A percentile compares a stretch with the other conserved stretches of the same genome.
Conservation (phyloP, 768 basidiomycete genomes). For the Naematelia aurantialba region DNA sequence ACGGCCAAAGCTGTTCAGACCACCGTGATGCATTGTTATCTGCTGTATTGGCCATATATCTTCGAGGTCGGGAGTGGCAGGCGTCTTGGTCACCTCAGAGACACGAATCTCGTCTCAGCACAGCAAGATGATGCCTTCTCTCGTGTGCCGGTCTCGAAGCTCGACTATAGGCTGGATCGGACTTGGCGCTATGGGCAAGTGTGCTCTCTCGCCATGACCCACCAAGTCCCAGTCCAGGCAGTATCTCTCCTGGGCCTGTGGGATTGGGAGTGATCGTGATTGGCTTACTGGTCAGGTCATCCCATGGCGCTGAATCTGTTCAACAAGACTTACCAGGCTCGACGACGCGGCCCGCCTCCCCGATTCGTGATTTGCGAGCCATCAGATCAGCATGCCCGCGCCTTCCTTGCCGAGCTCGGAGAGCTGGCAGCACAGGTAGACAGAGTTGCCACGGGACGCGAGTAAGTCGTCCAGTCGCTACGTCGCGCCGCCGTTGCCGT, state of each 20-base stretch:
- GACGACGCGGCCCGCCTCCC: constrained; percentile 1
- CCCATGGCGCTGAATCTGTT: constrained; percentile 47
- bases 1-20: no score
- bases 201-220: neutral
- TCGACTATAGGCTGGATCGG: constrained; percentile 44
- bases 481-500: neutral
- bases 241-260: neutral
- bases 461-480: constrained; percentile 19
- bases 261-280: neutral
- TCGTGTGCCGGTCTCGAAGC: constrained; percentile 13
- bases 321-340: constrained; percentile 30
- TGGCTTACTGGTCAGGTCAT: constrained; percentile 34
- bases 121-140: constrained; percentile 23
- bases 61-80: no score
- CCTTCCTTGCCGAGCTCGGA: constrained; percentile 29
- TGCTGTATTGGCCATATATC: no score
- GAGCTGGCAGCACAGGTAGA: constrained; percentile 25
- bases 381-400: constrained; percentile 23
- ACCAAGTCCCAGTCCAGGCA: no score
- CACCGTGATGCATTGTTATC: no score
- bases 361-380: constrained; percentile 37
- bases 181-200: constrained; percentile 41
- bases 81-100: no score
- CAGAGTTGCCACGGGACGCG: constrained; percentile 28
- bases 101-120: no score